phyloP scores from a whole-genome alignment of 495 filamentous ascomycete genomes.

The Podospora conica region DNA sequence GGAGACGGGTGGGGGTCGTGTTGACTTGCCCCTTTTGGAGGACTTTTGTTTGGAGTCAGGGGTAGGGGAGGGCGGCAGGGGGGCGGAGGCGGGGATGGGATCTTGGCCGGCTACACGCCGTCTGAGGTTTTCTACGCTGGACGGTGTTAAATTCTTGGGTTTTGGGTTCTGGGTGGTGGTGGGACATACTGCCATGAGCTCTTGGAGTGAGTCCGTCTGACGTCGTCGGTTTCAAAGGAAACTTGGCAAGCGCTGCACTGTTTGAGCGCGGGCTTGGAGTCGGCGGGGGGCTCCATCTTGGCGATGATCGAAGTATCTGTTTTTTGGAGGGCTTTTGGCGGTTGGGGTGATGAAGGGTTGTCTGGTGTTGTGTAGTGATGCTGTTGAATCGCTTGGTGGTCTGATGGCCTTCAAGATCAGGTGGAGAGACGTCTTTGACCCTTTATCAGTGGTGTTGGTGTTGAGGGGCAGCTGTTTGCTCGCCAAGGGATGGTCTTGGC shows the following conservation, averaged over 20 bases:
- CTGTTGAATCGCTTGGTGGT: neutral
- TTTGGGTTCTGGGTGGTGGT: neutral
- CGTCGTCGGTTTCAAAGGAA: slow-evolving; percentile 1
- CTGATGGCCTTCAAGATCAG: neutral
- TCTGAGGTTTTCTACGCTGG: slow-evolving; percentile 11
- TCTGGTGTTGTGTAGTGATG: neutral
- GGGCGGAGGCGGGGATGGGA: neutral
- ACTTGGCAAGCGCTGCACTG: slow-evolving; percentile 14
- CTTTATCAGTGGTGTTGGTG: neutral
- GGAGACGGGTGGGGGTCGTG: neutral
- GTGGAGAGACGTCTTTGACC: neutral
- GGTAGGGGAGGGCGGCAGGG: neutral
- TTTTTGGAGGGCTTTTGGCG: neutral
- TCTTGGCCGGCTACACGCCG: slow-evolving; percentile 8
- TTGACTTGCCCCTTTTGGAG: neutral
- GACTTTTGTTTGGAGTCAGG: neutral
- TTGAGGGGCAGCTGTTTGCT: neutral
- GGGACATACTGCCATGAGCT: slow-evolving; percentile 13
- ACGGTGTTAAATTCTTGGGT: neutral
- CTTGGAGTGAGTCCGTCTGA: slow-evolving; percentile 8
- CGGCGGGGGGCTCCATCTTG: neutral
- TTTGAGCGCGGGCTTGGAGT: neutral
- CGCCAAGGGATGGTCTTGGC: neutral
- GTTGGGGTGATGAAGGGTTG: neutral
- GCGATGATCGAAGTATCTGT: neutral